Conservation (phyloP, 495 filamentous ascomycete genomes). For the Neurospora sp. region DNA sequence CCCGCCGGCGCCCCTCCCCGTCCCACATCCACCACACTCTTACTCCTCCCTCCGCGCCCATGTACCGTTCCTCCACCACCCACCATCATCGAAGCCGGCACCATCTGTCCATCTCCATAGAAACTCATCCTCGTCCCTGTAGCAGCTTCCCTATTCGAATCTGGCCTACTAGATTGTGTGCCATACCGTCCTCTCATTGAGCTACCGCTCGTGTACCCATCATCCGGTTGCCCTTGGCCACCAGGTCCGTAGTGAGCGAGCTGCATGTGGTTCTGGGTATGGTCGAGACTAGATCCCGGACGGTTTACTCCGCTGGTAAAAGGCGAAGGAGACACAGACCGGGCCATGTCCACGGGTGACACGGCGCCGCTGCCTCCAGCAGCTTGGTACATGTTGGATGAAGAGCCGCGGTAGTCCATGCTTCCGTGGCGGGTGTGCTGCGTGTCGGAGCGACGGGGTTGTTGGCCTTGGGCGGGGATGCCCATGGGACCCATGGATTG, state of each 20-base stretch:
- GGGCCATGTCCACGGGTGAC: constrained; percentile 17
- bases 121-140: constrained; percentile 41
- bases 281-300: not conserved
- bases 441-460: not conserved
- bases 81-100: constrained; percentile 29
- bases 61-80: constrained; percentile 34
- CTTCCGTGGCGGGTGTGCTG: not conserved
- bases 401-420: not conserved
- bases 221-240: not conserved
- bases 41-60: constrained; percentile 44
- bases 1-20: not conserved
- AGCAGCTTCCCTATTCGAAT: constrained; percentile 23
- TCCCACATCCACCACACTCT: constrained; percentile 62
- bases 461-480: not conserved
- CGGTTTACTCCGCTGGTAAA: constrained; percentile 5
- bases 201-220: not conserved
- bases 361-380: constrained; percentile 42
- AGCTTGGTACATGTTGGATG: constrained; percentile 1
- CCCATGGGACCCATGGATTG: constrained; percentile 17
- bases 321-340: constrained; percentile 45
- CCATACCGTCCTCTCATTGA: not conserved
- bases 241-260: not conserved
- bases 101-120: constrained; percentile 40
- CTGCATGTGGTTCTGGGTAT: not conserved
- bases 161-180: constrained; percentile 20